Evolutionary conservation across 345 rosid genomes (phyloP).

Genomic region (Dovyalis caffra): DNA sequence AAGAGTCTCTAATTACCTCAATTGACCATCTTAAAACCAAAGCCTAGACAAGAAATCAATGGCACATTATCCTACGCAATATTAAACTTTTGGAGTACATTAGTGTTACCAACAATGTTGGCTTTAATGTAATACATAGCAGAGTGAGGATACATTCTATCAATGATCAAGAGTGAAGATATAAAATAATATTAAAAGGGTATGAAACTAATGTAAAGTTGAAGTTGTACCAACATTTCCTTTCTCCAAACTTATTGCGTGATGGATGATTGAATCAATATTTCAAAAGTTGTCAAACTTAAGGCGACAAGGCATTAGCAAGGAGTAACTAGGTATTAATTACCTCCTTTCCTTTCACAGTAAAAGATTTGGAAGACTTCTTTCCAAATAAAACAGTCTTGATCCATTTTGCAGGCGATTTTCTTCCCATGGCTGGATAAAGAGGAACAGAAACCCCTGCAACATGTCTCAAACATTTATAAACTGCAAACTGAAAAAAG

Average conservation of each 20-base stretch:
- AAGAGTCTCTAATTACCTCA: too few relatives aligned
- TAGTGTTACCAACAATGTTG: background rate
- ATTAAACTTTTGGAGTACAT: background rate
- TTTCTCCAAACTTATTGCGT: background rate
- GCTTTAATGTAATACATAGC: background rate
- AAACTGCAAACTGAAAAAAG: too few relatives aligned
- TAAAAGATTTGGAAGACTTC: constrained; percentile 64
- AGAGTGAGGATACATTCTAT: background rate
- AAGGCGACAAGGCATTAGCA: background rate
- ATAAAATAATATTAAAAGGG: background rate
- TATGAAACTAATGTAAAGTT: background rate
- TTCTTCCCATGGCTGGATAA: constrained; percentile 53
- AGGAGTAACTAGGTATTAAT: background rate
- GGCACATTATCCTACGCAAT: too few relatives aligned
- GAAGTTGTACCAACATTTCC: background rate
- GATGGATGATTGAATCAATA: background rate
- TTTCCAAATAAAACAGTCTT: constrained; percentile 79
- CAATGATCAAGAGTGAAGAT: too few relatives aligned
- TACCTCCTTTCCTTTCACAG: constrained; percentile 69
- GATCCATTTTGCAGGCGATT: constrained; percentile 79
- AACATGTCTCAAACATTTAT: background rate
- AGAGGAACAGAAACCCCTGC: constrained; percentile 23
- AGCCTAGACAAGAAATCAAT: too few relatives aligned
- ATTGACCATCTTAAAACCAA: too few relatives aligned
- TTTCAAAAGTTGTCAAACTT: background rate